These are phyloP conservation scores for Ophiostoma tasmaniense DNA, from an alignment of 2,329 filamentous ascomycete species.

Conservation along the genomic window DNA sequence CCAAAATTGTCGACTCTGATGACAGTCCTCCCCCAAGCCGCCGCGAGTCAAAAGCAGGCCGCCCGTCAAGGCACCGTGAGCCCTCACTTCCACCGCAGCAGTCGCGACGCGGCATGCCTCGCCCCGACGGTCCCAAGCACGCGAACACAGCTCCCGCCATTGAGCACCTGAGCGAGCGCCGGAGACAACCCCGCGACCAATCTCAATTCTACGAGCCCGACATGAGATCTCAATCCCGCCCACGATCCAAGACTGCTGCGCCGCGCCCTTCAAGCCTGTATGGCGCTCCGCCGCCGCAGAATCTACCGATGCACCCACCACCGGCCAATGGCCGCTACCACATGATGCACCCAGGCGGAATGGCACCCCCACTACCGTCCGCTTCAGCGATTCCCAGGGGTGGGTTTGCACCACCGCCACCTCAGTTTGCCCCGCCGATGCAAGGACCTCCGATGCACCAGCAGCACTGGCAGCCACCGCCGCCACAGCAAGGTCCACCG, in stretches of 20 bases:
- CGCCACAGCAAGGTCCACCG: background rate
- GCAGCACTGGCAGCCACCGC: conserved; percentile 12
- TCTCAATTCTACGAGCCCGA: conserved; percentile 34
- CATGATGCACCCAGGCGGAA: conserved; percentile 22
- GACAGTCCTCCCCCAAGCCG: conserved; percentile 34
- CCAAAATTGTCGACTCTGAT: conserved; percentile 34
- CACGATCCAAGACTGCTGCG: conserved; percentile 31
- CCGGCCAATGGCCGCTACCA: conserved; percentile 31
- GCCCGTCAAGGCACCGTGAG: conserved; percentile 26
- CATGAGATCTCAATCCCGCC: conserved; percentile 28
- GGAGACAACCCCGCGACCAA: conserved; percentile 31
- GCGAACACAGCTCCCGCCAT: conserved; percentile 31
- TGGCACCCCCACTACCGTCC: conserved; percentile 8
- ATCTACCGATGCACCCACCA: conserved; percentile 27
- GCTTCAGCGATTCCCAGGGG: background rate
- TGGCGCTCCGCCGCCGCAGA: conserved; percentile 21
- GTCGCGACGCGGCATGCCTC: conserved; percentile 24
- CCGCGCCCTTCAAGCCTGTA: conserved; percentile 33
- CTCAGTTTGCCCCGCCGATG: background rate
- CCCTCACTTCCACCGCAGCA: conserved; percentile 21
- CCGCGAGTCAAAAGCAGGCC: conserved; percentile 28
- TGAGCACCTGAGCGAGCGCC: conserved; percentile 21
- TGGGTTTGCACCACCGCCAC: conserved; percentile 1
- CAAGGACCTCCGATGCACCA: background rate
- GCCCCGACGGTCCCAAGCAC: conserved; percentile 27